Evolutionary conservation across 164 flowering plant species (phyloP), one percentile per base, ranked within the genome.

Genomic region (Cinnamomum chago): DNA sequence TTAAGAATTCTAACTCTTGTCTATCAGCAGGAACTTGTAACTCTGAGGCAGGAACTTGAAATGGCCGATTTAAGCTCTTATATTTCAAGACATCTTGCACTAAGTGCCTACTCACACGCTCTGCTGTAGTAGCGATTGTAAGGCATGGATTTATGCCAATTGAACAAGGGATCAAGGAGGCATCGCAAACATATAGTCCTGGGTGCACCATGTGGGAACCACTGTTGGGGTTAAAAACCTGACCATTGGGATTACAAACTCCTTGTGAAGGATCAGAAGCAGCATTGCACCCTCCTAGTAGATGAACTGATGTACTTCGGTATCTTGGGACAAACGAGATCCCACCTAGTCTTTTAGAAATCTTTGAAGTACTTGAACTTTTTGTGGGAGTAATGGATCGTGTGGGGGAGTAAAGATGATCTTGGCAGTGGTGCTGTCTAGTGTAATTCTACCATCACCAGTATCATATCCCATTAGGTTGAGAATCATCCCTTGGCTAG

Each of bases 231-330:
- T 85, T 76, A 62, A 81, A 87, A 79, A 89, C 90, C 72, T 84
- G 90, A 25, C 92, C 92, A 24, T 75, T 72, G 28, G 83, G 72
- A 70, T 85, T 86, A 60, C 92, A 89, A 13, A 89, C 92, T 11
- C 90, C 90, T 17, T 70, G 33, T 28, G 82, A 78, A 79, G 79
- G 68, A 79, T 85, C 83, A 35, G 86, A 66, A 51, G 92, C 81
- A 33, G 82, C 90, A 81, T 76, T 81, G 81, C 92, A 87, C 27
- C 92, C 89, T 65, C 92, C 92, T 82, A 87, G 77, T 69, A 85
- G 90, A 80, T 89, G 92, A 67, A 89, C 90, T 0, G 90, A 83
- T 23, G 88, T 82, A 85, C 92, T 89, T 51, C 89, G 74, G 30
- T 73, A 80, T 75, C 79, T 82, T 70, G 90, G 82, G 84, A 89